Evolutionary conservation across 768 basidiomycete genomes (phyloP).

Genomic region (Megacollybia marginata): DNA sequence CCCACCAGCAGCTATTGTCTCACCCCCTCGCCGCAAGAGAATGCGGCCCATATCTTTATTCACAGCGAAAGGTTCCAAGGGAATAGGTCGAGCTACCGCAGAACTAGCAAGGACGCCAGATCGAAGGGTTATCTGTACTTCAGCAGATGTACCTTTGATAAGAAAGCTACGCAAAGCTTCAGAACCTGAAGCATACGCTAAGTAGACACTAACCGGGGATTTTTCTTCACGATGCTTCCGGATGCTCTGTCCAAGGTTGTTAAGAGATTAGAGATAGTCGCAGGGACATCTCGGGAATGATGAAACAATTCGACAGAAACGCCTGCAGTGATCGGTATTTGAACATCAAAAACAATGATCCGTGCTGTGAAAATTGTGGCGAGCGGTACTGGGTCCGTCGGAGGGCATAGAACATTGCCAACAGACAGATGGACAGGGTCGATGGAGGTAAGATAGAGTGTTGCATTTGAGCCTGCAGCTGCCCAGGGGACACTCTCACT

Average conservation of each 20-base stretch:
- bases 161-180: slow-evolving; percentile 51
- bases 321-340: slow-evolving; percentile 82
- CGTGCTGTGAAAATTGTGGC: slow-evolving; percentile 75
- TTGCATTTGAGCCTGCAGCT: slow-evolving; percentile 85
- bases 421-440: slow-evolving; percentile 83
- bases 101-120: slow-evolving; percentile 42
- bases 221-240: slow-evolving; percentile 65
- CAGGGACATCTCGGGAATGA: slow-evolving; percentile 89
- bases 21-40: slow-evolving; percentile 79
- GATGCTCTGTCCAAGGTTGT: slow-evolving; percentile 71
- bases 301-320: slow-evolving; percentile 90
- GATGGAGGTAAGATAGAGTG: slow-evolving; percentile 72
- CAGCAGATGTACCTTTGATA: slow-evolving; percentile 78
- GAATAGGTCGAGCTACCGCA: slow-evolving; percentile 50
- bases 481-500: slow-evolving; percentile 77
- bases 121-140: slow-evolving; percentile 77
- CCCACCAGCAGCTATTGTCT: slow-evolving; percentile 89
- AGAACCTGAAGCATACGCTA: background rate
- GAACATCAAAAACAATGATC: slow-evolving; percentile 90
- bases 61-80: slow-evolving; percentile 75
- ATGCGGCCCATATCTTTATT: slow-evolving; percentile 98
- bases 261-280: slow-evolving; percentile 76
- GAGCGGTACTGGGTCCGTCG: slow-evolving; percentile 63
- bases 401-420: slow-evolving; percentile 84
- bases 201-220: slow-evolving; percentile 59